Evolutionary conservation across 331 rosid species (phyloP).

Genomic region (Ulmus americana): DNA sequence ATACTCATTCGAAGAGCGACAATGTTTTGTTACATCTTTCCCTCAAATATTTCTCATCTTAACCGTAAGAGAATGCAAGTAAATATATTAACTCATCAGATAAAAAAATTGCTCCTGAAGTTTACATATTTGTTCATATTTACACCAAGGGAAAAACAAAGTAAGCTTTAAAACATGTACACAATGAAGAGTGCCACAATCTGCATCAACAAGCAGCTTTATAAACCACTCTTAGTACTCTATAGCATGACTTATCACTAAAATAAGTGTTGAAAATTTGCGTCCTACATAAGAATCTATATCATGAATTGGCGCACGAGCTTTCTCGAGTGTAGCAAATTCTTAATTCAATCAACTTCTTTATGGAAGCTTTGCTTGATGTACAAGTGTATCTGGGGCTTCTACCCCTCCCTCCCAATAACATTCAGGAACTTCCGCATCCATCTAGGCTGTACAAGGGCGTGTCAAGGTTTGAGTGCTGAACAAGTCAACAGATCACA

Average conservation of each 20-base stretch:
- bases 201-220: background rate
- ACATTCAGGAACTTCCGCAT: background rate
- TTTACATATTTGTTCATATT: background rate
- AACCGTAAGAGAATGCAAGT: background rate
- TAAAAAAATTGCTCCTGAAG: background rate
- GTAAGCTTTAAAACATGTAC: background rate
- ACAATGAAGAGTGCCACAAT: background rate
- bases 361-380: constrained; percentile 4
- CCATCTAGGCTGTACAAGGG: constrained; percentile 20
- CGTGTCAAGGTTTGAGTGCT: constrained; percentile 1
- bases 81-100: background rate
- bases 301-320: constrained; percentile 1
- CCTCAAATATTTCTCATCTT: background rate
- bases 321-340: background rate
- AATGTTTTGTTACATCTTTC: background rate
- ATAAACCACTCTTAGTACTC: background rate
- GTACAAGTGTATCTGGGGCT: background rate
- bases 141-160: background rate
- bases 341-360: constrained; percentile 12
- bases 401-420: background rate
- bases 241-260: background rate
- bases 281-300: constrained; percentile 21
- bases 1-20: background rate
- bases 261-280: constrained; percentile 2
- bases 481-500: background rate